phyloP scores from a whole-genome alignment of 139 green algal genomes.

The Haematococcus lacustris region DNA sequence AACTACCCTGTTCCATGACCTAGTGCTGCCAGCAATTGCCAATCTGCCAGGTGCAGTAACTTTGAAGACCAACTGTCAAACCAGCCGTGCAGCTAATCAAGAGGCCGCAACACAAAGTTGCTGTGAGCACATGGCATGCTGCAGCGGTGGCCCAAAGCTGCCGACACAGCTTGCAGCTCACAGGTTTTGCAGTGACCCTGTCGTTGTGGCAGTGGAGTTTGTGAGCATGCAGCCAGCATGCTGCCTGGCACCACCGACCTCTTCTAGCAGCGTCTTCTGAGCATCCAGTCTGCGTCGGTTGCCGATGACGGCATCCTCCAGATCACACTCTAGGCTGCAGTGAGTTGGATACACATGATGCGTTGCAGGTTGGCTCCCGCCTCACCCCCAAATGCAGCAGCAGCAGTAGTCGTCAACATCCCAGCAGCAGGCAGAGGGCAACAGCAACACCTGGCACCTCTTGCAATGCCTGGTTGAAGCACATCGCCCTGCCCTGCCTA shows the following conservation, averaged over 20 bases:
- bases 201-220: background rate
- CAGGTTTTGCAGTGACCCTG: background rate
- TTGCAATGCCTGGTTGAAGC: too few relatives aligned
- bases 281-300: slow-evolving; percentile 23
- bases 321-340: slow-evolving; percentile 7
- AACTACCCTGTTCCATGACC: background rate
- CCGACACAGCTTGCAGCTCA: background rate
- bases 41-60: background rate
- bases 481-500: too few relatives aligned
- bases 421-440: too few relatives aligned
- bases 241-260: slow-evolving; percentile 11
- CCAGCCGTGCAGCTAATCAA: background rate
- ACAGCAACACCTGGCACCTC: too few relatives aligned
- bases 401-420: too few relatives aligned
- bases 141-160: background rate
- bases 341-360: too few relatives aligned
- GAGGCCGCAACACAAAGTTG: background rate
- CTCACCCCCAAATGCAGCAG: too few relatives aligned
- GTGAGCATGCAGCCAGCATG: background rate
- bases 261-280: slow-evolving; percentile 17
- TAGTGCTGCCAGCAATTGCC: background rate
- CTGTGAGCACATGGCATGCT: background rate
- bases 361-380: too few relatives aligned
- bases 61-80: background rate
- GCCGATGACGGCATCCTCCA: slow-evolving; percentile 24